phyloP scores from a whole-genome alignment of 2,329 filamentous ascomycete species.

The Trichoderma asperellum region DNA sequence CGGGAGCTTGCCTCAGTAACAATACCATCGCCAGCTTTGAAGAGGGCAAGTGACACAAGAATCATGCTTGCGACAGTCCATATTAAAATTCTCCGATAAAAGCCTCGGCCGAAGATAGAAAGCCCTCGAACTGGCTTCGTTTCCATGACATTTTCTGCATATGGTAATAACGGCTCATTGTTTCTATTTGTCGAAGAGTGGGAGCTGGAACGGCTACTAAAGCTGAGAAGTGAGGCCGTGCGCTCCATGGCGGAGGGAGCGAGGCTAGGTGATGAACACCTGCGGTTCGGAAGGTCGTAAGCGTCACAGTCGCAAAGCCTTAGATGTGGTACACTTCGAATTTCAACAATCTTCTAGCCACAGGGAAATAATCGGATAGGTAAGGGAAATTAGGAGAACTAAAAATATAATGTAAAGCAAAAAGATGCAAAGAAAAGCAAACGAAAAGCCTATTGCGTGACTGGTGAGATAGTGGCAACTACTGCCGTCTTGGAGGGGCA shows the following conservation, averaged over 20 bases:
- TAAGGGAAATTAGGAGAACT: neutral
- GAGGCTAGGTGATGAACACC: conserved; percentile 23
- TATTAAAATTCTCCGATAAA: conserved; percentile 57
- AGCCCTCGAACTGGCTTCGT: conserved; percentile 49
- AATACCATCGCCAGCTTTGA: conserved; percentile 39
- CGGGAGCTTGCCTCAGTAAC: conserved; percentile 23
- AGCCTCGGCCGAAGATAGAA: conserved; percentile 54
- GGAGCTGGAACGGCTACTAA: conserved; percentile 44
- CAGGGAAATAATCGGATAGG: neutral
- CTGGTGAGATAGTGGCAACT: neutral
- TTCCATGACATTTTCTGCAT: conserved; percentile 39
- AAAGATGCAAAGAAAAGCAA: neutral
- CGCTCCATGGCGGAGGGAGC: conserved; percentile 35
- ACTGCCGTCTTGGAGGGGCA: neutral
- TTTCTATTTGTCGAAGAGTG: conserved; percentile 39
- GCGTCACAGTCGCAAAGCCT: neutral
- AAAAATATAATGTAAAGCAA: neutral
- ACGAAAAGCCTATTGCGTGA: conserved; percentile 2
- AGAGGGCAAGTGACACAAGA: conserved; percentile 48
- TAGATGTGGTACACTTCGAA: neutral
- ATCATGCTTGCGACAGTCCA: conserved; percentile 52
- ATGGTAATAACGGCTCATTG: conserved; percentile 42
- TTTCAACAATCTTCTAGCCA: neutral
- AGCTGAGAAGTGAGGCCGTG: conserved; percentile 40
- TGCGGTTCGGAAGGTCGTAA: neutral